Evolutionary conservation across 257 asterid species (phyloP).

Genomic region (Nicotiana benthamiana): DNA sequence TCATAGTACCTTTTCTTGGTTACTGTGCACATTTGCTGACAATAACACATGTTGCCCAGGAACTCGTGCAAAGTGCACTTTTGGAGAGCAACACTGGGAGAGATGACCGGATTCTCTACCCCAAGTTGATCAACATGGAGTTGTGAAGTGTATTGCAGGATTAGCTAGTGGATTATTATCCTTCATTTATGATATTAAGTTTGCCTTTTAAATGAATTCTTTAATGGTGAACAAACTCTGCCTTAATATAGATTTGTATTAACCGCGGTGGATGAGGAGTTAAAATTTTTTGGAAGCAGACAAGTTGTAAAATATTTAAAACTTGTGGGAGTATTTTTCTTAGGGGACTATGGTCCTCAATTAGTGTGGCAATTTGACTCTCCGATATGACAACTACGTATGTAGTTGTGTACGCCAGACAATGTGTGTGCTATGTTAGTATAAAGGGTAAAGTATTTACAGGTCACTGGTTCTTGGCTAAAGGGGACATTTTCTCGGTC

Average conservation of each 20-base stretch:
- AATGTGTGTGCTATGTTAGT: background rate
- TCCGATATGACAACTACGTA: background rate
- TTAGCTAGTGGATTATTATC: background rate
- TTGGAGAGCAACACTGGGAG: constrained; percentile 73
- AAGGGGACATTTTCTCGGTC: background rate
- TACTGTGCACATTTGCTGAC: background rate
- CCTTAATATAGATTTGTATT: background rate
- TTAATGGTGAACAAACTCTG: background rate
- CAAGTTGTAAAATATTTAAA: background rate
- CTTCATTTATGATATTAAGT: background rate
- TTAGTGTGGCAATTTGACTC: background rate
- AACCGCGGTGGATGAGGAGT: background rate
- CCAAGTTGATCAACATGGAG: constrained; percentile 55
- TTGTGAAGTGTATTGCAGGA: constrained; percentile 13
- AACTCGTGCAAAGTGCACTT: constrained; percentile 82
- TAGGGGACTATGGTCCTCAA: background rate
- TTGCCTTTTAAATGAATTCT: background rate
- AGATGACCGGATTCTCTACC: constrained; percentile 73
- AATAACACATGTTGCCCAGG: constrained; percentile 26
- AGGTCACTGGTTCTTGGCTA: background rate
- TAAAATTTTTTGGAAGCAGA: background rate
- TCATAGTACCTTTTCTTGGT: background rate
- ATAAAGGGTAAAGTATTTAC: background rate
- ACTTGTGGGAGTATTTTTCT: background rate
- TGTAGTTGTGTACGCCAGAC: background rate